Evolutionary conservation across 2,329 filamentous ascomycete genomes (phyloP), one percentile per base, ranked within the genome.

Genomic region (Cordyceps tenuipes): DNA sequence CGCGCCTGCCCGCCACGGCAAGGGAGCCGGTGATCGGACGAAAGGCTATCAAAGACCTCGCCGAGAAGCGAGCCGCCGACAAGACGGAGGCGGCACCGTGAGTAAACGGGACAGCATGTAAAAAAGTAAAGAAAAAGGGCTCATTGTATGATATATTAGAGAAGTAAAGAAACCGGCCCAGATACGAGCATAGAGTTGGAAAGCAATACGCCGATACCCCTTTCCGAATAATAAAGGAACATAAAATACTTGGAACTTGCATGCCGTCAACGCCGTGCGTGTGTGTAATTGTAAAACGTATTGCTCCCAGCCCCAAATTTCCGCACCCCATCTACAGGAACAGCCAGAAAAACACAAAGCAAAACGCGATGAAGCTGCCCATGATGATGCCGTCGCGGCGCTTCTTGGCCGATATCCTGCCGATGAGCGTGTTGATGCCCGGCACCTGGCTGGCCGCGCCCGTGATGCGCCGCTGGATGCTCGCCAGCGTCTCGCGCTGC

Each of bases 371-470:
- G 69, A 99, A 96, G 51, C 80, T 79, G 19, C 91, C 94, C 77
- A 99, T 82, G 65, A 99, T 96, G 66, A 99, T 87, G 34, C 92
- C 92, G 74, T 99, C 94, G 67, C 94, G 86, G 72, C 93, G 85
- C 82, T 96, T 96, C 79, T 96, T 95, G 61, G 90, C 87, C 57
- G 92, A 93, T 74, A 99, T 99, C 75, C 90, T 88, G 56, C 86
- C 85, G 67, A 99, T 97, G 69, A 99, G 77, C 56, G 86, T 86
- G 74, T 97, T 99, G 67, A 99, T 86, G 1, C 94, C 94, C 0
- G 94, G 94, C 17, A 99, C 88, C 71, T 96, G 89, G 69, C 89
- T 91, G 44, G 93, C 94, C 31, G 92, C 93, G 39, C 88, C 80
- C 5, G 90, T 91, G 72, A 99, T 97, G 64, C 93, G 82, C 63